Base-by-base conservation (phyloP, 2,329 filamentous ascomycete genomes). In the Pseudogymnoascus sp. region DNA sequence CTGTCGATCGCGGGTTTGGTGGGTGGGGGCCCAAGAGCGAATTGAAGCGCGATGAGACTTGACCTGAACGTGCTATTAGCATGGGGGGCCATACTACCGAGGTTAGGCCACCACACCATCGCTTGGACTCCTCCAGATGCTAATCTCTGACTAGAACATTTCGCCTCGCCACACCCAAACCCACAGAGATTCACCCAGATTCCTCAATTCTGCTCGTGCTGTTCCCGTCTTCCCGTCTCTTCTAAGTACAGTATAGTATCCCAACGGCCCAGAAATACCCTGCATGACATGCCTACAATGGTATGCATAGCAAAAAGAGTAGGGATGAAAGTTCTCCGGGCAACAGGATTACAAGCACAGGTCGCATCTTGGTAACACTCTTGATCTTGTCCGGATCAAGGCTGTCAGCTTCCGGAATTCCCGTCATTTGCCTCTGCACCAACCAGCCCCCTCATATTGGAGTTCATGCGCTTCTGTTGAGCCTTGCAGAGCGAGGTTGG, bases 401-500 rank as follows among this genome's bases (percentile, higher is more conserved):
- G 29, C 29, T 33, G 49, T 29, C 49, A 55, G 49, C 49, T 55
- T 55, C 49, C 49, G 49, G 29, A 19, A 55, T 19, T 2, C n/a
- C 49, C n/a, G 49, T 33, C 26, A 55, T 55, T 33, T 55, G 8
- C n/a, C n/a, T 55, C n/a, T 55, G 11, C 26, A 55, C 49, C 49
- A 55, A 55, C 49, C 26, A 55, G 49, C 49, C 49, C n/a, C 49
- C 26, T 55, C 6, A 33, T 55, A 33, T 55, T 55, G 26, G 49
- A 55, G n/a, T 55, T 55, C 49, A 55, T 55, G 49, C 49, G 49
- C 49, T 55, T 55, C 29, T 33, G n/a, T 10, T 33, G 49, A 12
- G 26, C 29, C 49, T 33, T 49, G 23, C 6, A 11, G 16, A 33
- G 16, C 3, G 26, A 55, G 26, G n/a, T 33, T 33, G 10, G 49